These are phyloP conservation scores for Fusarium bulbicola DNA, from an alignment of 2,329 filamentous ascomycete species.

Conservation along the genomic window DNA sequence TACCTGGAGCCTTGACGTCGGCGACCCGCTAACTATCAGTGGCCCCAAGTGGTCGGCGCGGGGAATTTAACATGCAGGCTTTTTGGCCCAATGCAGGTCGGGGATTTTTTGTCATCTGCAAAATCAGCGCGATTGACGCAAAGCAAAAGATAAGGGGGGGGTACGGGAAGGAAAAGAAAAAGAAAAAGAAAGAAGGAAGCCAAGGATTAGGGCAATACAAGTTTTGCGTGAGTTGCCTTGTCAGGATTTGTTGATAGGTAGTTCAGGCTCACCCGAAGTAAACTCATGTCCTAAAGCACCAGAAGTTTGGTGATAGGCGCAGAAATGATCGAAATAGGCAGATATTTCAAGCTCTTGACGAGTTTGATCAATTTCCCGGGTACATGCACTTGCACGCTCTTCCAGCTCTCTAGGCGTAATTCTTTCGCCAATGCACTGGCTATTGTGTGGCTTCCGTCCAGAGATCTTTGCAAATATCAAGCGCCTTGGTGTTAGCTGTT, in stretches of 20 bases:
- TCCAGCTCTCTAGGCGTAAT: slow-evolving; percentile 15
- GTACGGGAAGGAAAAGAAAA: not conserved
- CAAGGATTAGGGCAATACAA: not conserved
- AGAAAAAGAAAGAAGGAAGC: not conserved
- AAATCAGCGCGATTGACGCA: slow-evolving; percentile 6
- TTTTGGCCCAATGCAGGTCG: slow-evolving; percentile 15
- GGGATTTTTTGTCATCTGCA: slow-evolving; percentile 7
- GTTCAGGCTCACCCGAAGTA: not conserved
- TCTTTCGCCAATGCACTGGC: slow-evolving; percentile 1
- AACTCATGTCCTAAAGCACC: slow-evolving; percentile 3
- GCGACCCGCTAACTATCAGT: slow-evolving; percentile 30
- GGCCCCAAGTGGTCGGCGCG: slow-evolving; percentile 31
- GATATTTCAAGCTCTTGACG: slow-evolving; percentile 1
- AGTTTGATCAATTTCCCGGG: slow-evolving; percentile 17
- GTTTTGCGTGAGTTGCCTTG: not conserved
- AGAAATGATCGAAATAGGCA: slow-evolving; percentile 17
- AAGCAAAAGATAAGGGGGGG: not conserved
- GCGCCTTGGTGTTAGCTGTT: slow-evolving; percentile 20
- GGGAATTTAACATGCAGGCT: slow-evolving; percentile 19
- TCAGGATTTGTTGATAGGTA: not conserved
- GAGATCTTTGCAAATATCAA: slow-evolving; percentile 29
- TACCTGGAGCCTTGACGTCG: slow-evolving; percentile 6
- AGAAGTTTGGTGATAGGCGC: slow-evolving; percentile 9
- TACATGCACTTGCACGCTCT: slow-evolving; percentile 42
- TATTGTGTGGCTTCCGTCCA: slow-evolving; percentile 14